Evolutionary conservation across 2,329 filamentous ascomycete genomes (phyloP).

Genomic region (Onygena corvina): DNA sequence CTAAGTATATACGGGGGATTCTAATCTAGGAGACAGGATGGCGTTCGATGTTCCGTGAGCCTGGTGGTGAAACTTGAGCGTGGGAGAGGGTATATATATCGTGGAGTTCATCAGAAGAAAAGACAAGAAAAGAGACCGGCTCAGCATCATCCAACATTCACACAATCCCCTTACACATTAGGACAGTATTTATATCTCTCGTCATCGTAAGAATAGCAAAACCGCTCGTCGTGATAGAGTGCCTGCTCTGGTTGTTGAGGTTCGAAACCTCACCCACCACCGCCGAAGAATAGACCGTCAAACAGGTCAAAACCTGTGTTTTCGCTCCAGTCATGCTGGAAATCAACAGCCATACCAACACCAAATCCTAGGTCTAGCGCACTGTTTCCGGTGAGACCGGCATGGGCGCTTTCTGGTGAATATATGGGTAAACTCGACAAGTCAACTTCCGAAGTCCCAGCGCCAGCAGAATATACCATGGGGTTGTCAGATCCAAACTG

Average conservation of each 20-base stretch:
- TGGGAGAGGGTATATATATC: no score
- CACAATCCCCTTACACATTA: no score
- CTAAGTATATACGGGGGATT: no score
- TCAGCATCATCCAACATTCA: no score
- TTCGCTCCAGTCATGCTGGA: slow-evolving; percentile 40
- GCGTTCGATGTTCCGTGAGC: no score
- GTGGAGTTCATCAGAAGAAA: neutral
- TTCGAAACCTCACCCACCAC: neutral
- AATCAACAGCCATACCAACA: slow-evolving; percentile 30
- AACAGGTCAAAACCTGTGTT: slow-evolving; percentile 40
- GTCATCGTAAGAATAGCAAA: no score
- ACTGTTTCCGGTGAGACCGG: slow-evolving; percentile 29
- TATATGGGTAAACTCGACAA: neutral
- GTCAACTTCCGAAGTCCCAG: neutral
- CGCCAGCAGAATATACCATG: neutral
- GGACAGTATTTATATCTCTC: no score
- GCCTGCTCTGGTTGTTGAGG: no score
- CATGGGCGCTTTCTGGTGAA: slow-evolving; percentile 19
- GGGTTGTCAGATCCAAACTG: neutral
- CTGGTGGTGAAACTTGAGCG: no score
- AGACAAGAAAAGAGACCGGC: neutral
- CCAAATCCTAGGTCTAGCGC: slow-evolving; percentile 36
- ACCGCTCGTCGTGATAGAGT: no score
- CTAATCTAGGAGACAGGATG: no score
- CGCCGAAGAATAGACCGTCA: slow-evolving; percentile 46